Evolutionary conservation across 176 grass and related monocot species (phyloP).

Genomic region (Pontederia paniculata): DNA sequence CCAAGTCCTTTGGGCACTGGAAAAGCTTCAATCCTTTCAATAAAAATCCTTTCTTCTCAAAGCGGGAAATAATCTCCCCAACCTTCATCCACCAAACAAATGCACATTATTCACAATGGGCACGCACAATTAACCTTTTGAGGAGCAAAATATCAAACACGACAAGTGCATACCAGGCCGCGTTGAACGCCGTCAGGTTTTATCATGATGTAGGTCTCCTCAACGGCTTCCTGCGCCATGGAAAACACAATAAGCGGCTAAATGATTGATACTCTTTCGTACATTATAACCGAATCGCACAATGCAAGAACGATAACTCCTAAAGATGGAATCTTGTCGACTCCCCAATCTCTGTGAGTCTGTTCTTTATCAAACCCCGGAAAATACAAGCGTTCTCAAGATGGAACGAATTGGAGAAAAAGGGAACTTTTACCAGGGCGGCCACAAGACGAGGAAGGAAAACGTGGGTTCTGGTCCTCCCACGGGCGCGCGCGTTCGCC

Average conservation of each 20-base stretch:
- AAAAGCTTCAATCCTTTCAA: conserved; percentile 94
- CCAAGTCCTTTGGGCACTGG: conserved; percentile 80
- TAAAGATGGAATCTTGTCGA: not conserved
- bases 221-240: conserved; percentile 31
- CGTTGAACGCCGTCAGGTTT: conserved; percentile 97
- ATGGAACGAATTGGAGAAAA: not conserved
- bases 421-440: conserved; percentile 25
- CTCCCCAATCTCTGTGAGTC: not conserved
- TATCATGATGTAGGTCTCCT: conserved; percentile 92
- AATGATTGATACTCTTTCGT: not conserved
- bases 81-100: conserved; percentile 36
- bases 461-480: conserved; percentile 21
- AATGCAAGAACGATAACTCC: not conserved
- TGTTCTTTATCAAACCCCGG: not conserved
- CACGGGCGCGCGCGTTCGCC: not conserved
- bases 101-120: not conserved
- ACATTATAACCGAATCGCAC: not conserved
- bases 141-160: not conserved
- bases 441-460: conserved; percentile 29
- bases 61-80: conserved; percentile 92
- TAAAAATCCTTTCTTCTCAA: conserved; percentile 95
- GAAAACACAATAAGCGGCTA: not conserved
- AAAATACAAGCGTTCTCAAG: not conserved
- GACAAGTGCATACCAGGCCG: conserved; percentile 38
- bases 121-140: not conserved